Percentiles rank a stretch among this genome's conserved stretches.
These are phyloP conservation scores for Hypoxylon sp. DNA, from an alignment of 2,329 filamentous ascomycete genomes.

Conservation along the genomic window DNA sequence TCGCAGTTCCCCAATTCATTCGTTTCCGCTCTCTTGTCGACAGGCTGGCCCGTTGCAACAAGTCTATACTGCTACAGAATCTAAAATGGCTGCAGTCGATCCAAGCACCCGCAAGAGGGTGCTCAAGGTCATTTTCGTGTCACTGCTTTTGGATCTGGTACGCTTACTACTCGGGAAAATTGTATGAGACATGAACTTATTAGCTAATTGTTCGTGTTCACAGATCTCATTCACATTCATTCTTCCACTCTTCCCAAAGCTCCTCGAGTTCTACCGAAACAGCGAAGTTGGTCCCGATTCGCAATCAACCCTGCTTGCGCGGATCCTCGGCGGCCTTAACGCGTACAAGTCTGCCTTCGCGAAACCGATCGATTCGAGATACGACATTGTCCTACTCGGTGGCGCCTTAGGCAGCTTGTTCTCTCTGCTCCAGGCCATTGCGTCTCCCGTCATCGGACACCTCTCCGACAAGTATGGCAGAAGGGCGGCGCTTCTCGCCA, in stretches of 20 bases:
- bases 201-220: constrained; percentile 8
- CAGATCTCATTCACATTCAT: constrained; percentile 99
- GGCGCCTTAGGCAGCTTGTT: constrained; percentile 95
- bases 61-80: constrained; percentile 13
- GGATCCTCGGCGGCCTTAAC: constrained; percentile 86
- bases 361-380: constrained; percentile 92
- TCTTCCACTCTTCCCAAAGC: constrained; percentile 92
- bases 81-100: constrained; percentile 55
- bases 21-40: constrained; percentile 27
- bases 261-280: constrained; percentile 96
- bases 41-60: constrained; percentile 43
- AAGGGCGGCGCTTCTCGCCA: constrained; percentile 86
- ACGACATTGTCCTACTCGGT: constrained; percentile 96
- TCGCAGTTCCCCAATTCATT: constrained; percentile 4
- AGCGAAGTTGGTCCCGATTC: constrained; percentile 72
- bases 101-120: constrained; percentile 78
- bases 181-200: background rate
- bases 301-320: constrained; percentile 75
- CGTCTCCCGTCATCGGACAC: constrained; percentile 89
- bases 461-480: constrained; percentile 92
- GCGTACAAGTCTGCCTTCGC: constrained; percentile 95
- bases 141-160: constrained; percentile 91
- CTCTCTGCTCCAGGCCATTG: constrained; percentile 88
- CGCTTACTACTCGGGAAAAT: constrained; percentile 50
- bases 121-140: constrained; percentile 88